Percentiles rank a stretch among this genome's conserved stretches.
Conservation (phyloP, 257 asterid genomes). For the Solanum paucissectum region DNA sequence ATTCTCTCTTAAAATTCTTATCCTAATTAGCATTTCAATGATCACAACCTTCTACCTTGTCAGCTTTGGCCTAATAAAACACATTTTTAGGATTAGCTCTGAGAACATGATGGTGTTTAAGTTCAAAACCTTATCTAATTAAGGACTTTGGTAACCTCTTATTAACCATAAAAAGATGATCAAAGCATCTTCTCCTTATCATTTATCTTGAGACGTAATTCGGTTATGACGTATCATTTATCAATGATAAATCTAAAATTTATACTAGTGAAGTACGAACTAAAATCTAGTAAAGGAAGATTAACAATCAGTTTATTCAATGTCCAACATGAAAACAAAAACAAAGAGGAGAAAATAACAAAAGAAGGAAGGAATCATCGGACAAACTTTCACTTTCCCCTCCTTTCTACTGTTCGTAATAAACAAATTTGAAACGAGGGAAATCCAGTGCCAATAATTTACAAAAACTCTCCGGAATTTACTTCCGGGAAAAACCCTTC, state of each 20-base stretch:
- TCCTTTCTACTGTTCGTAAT: conserved; percentile 3
- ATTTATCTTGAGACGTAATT: background rate
- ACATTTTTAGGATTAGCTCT: background rate
- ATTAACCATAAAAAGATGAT: background rate
- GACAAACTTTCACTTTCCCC: conserved; percentile 79
- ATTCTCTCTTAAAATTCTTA: background rate
- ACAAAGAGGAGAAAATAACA: background rate
- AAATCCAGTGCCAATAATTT: conserved; percentile 64
- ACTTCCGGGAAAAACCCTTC: conserved; percentile 13
- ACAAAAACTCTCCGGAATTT: conserved; percentile 40
- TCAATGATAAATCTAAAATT: background rate
- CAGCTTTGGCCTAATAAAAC: background rate
- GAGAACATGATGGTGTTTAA: background rate
- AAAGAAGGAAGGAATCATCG: conserved; percentile 13
- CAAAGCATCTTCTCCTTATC: background rate
- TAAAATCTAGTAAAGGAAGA: background rate
- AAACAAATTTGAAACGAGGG: conserved; percentile 21
- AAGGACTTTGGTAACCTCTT: background rate
- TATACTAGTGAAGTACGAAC: background rate
- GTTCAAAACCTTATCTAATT: background rate
- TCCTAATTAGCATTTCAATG: background rate
- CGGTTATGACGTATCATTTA: background rate
- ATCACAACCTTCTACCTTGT: background rate
- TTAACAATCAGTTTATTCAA: conserved; percentile 25
- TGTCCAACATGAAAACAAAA: conserved; percentile 6